Conservation (phyloP, 441 rosid species). For the Eutrema salsugineum region DNA sequence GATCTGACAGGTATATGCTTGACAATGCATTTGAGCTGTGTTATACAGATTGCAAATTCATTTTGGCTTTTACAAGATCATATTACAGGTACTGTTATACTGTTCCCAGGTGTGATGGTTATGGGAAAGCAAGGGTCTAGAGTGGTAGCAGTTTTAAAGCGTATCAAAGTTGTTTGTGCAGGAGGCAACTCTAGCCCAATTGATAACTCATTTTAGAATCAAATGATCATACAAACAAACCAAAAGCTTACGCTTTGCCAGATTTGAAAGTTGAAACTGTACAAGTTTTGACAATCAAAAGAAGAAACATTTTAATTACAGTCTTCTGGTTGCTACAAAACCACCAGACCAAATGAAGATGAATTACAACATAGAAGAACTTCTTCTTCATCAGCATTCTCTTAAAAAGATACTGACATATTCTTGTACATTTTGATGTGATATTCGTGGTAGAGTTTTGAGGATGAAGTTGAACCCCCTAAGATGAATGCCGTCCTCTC, state of each 20-base stretch:
- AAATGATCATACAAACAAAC: conserved; percentile 4
- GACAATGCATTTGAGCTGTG: no score
- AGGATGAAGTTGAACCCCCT: neutral
- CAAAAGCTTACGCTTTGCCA: neutral
- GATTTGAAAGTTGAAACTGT: conserved; percentile 16
- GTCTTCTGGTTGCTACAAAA: conserved; percentile 17
- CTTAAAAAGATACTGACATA: neutral
- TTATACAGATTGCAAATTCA: no score
- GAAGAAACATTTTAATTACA: neutral
- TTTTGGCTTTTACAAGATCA: no score
- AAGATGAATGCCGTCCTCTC: conserved; percentile 22
- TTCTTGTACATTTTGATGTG: neutral
- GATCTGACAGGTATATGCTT: no score
- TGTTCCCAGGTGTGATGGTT: no score
- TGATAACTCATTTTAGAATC: neutral
- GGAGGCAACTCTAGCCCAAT: no score
- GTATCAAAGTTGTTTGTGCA: no score
- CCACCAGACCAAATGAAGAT: conserved; percentile 7
- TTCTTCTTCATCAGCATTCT: neutral
- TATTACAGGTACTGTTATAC: no score
- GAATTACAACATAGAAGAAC: conserved; percentile 8
- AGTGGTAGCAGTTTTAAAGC: no score
- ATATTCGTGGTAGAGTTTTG: neutral
- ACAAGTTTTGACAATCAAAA: conserved; percentile 17
- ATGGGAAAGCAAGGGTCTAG: no score